Base-by-base conservation (phyloP, 768 basidiomycete species). In the Lactarius quietus region DNA sequence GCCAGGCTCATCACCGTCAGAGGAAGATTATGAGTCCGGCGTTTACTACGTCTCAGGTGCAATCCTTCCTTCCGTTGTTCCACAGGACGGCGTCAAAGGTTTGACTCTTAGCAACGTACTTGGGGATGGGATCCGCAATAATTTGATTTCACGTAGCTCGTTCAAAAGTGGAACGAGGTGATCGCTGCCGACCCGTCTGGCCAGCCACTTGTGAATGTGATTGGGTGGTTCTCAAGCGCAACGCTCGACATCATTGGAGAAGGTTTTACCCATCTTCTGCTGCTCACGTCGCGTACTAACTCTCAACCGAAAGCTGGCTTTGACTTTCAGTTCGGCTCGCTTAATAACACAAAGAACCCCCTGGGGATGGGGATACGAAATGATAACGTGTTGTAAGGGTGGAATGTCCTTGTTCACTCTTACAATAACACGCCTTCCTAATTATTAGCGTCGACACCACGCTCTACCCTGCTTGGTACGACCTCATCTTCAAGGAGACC, bases 1-100 rank as follows among this genome's bases (percentile, higher is more conserved):
- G 68, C 28, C 52, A 68, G 29, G 59, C 67, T 31, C 72, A 73
- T 51, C 57, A 66, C 23, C 70, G 72, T 18, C 68, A 70, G 43
- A 62, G 72, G 23, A 73, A 69, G 64, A 71, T 73, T 45, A 72
- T 73, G 71, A 71, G 65, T 23, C 71, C 72, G 2, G 72, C 72
- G 12, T 73, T 73, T 66, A 67, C 63, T 14, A 65, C 70, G 1
- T 48, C 59, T 23, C 71, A 72, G 33, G 52, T 73, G 28, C 63
- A 63, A 51, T 68, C 73, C 18, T 72, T 69, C 68, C 61, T 72
- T 43, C 68, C 73, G 6, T 48, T 71, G 23, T 73, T 73, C 63
- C 68, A 68, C 3, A n/a, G 43, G 12, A 65, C 65, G 1, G 69
- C 20, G 26, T 65, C 43, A 14, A 73, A 71, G 67, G 72, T 71